Conservation (phyloP, 148 eudicot species). For the Cornus controversa region DNA sequence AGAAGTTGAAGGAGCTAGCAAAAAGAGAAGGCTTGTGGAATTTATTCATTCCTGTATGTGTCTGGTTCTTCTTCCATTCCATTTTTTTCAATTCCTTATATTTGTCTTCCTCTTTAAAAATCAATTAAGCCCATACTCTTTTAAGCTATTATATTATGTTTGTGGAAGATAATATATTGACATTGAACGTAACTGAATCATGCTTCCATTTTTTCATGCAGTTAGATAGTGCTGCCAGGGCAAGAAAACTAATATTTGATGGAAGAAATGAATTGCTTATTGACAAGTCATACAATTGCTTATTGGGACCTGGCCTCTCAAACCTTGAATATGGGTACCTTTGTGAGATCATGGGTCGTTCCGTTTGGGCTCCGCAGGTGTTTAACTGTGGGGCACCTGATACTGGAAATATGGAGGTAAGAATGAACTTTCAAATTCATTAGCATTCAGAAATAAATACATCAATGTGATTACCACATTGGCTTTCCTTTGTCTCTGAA, state of each 20-base stretch:
- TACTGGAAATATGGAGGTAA: slow-evolving; percentile 99
- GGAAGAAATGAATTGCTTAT: slow-evolving; percentile 32
- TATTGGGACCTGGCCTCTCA: slow-evolving; percentile 85
- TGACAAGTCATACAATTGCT: slow-evolving; percentile 24
- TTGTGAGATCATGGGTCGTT: slow-evolving; percentile 97
- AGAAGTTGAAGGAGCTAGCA: slow-evolving; percentile 81
- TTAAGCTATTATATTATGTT: slow-evolving; percentile 6
- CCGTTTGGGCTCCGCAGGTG: slow-evolving; percentile 95
- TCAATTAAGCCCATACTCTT: neutral
- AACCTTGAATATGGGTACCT: slow-evolving; percentile 96
- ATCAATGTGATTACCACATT: neutral
- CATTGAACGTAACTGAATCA: slow-evolving; percentile 9
- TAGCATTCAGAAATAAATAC: slow-evolving; percentile 9
- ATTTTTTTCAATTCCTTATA: neutral
- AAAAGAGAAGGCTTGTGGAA: slow-evolving; percentile 93
- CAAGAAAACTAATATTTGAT: slow-evolving; percentile 58
- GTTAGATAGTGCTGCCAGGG: slow-evolving; percentile 89
- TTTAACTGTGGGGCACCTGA: slow-evolving; percentile 99
- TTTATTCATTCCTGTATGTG: slow-evolving; percentile 82
- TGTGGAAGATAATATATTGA: neutral
- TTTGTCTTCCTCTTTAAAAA: slow-evolving; percentile 1
- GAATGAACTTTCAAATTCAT: neutral
- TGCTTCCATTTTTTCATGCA: slow-evolving; percentile 27
- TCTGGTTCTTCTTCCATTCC: neutral
- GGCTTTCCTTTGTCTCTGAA: neutral